phyloP scores from a whole-genome alignment of 148 eudicot genomes.

The Amaranthus cruentus region DNA sequence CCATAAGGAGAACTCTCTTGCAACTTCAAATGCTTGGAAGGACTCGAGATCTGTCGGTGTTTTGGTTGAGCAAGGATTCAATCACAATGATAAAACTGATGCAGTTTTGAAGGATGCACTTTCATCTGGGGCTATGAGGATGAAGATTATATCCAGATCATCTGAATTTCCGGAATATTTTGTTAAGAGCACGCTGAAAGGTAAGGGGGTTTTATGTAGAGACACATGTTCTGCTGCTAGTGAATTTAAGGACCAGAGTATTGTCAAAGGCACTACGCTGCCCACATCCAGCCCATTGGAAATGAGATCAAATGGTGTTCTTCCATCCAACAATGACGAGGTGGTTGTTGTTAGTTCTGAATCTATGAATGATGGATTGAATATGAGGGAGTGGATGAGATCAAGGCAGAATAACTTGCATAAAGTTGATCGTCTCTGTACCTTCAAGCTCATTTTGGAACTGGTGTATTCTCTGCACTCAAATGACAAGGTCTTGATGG shows the following conservation, averaged over 20 bases:
- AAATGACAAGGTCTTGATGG: slow-evolving; percentile 53
- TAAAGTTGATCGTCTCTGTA: slow-evolving; percentile 45
- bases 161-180: slow-evolving; percentile 71
- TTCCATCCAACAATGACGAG: slow-evolving; percentile 13
- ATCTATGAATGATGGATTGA: slow-evolving; percentile 37
- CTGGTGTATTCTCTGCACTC: slow-evolving; percentile 62
- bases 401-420: slow-evolving; percentile 33
- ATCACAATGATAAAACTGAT: slow-evolving; percentile 27
- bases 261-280: slow-evolving; percentile 19
- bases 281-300: slow-evolving; percentile 27
- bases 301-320: slow-evolving; percentile 13
- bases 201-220: slow-evolving; percentile 63
- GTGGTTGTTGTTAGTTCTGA: slow-evolving; percentile 22
- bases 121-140: slow-evolving; percentile 56
- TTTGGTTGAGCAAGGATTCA: slow-evolving; percentile 27
- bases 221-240: slow-evolving; percentile 36
- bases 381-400: slow-evolving; percentile 78
- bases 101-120: slow-evolving; percentile 24
- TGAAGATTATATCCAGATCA: slow-evolving; percentile 70
- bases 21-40: slow-evolving; percentile 29
- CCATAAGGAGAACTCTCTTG: slow-evolving; percentile 27
- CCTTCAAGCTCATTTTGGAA: slow-evolving; percentile 67
- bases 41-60: slow-evolving; percentile 31
- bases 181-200: slow-evolving; percentile 64
- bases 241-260: slow-evolving; percentile 23